These are phyloP conservation scores for Petunia secreta DNA, from an alignment of 257 asterid species.

Conservation along the genomic window DNA sequence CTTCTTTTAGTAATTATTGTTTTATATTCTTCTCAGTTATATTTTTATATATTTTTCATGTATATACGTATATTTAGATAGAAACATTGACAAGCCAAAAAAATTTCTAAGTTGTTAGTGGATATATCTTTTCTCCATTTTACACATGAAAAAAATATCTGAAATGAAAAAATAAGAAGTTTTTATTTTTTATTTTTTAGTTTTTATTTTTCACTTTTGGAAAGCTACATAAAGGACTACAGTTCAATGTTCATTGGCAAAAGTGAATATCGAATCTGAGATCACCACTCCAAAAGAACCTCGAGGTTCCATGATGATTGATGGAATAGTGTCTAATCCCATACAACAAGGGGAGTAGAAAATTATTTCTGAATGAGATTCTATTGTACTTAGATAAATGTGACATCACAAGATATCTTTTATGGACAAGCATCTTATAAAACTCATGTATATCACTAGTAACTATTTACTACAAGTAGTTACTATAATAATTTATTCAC, in stretches of 20 bases:
- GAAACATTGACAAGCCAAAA: too few relatives aligned
- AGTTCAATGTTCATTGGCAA: background rate
- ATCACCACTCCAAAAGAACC: constrained; percentile 18
- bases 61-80: background rate
- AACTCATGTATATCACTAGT: background rate
- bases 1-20: background rate
- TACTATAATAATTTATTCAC: background rate
- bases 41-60: background rate
- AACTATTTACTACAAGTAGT: background rate
- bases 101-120: too few relatives aligned
- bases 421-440: background rate
- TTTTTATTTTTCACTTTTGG: background rate
- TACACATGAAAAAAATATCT: too few relatives aligned
- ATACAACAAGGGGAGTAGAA: background rate
- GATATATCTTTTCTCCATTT: too few relatives aligned
- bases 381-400: constrained; percentile 1
- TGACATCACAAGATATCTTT: background rate
- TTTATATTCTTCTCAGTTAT: background rate
- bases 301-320: constrained; percentile 2
- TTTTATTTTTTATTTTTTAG: too few relatives aligned
- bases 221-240: background rate
- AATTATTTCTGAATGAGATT: background rate
- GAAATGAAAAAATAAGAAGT: background rate
- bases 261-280: constrained; percentile 15
- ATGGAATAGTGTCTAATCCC: constrained; percentile 17